Conservation (phyloP, 176 grass and related monocot species). For the Triticum dicoccoides region DNA sequence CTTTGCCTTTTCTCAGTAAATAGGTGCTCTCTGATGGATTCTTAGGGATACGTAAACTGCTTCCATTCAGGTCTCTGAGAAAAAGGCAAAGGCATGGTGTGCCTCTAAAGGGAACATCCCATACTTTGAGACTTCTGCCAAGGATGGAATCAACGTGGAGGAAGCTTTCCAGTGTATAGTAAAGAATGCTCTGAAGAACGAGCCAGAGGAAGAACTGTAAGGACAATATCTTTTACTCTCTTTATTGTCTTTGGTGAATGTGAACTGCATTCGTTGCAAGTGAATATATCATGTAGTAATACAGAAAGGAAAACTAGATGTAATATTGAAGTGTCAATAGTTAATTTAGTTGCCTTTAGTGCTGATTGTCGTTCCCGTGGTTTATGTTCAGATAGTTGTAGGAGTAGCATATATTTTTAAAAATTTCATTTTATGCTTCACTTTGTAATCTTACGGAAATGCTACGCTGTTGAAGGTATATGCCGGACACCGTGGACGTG, state of each 20-base stretch:
- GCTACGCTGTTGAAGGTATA: constrained; percentile 50
- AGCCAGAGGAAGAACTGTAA: constrained; percentile 96
- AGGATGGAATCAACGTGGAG: constrained; percentile 91
- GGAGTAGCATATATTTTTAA: too few species aligned
- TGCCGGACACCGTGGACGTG: constrained; percentile 84
- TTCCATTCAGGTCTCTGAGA: constrained; percentile 77
- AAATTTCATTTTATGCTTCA: too few species aligned
- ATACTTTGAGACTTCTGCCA: constrained; percentile 96
- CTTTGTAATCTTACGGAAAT: too few species aligned
- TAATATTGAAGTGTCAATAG: not conserved
- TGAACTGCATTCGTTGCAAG: not conserved
- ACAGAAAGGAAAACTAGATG: not conserved
- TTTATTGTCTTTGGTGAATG: not conserved
- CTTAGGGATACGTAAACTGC: constrained; percentile 2
- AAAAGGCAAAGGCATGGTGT: constrained; percentile 93
- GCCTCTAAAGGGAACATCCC: constrained; percentile 93
- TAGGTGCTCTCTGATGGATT: not conserved
- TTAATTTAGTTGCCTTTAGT: not conserved
- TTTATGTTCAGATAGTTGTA: too few species aligned
- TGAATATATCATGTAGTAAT: not conserved
- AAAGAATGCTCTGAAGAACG: constrained; percentile 88
- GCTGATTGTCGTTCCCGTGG: too few species aligned
- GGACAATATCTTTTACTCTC: constrained; percentile 21
- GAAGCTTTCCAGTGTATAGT: constrained; percentile 92
- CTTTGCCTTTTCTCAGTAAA: not conserved